Evolutionary conservation across 2,329 filamentous ascomycete species (phyloP).

Genomic region (Pseudocercospora macadamiae): DNA sequence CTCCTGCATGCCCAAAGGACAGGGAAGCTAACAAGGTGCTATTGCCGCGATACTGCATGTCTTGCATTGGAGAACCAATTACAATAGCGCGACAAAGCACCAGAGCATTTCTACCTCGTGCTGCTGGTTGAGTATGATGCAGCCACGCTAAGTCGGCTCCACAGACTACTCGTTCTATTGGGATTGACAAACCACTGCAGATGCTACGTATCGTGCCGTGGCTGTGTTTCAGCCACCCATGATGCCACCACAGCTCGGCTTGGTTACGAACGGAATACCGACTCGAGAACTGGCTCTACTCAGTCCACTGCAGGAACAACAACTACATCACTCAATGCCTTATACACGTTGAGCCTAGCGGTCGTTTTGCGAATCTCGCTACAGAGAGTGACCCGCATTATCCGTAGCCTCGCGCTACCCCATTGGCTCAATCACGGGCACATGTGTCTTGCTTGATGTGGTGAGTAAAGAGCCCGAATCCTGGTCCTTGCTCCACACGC

Average conservation of each 20-base stretch:
- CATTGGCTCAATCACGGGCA: background rate
- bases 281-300: background rate
- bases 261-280: background rate
- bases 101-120: background rate
- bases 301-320: background rate
- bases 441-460: background rate
- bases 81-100: background rate
- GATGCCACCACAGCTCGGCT: background rate
- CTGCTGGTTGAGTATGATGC: background rate
- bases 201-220: conserved; percentile 2
- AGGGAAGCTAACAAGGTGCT: background rate
- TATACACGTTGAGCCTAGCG: background rate
- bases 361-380: background rate
- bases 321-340: background rate
- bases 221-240: conserved; percentile 5
- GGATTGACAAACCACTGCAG: background rate
- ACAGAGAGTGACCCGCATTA: background rate
- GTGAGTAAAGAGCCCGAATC: background rate
- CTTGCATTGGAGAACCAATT: background rate
- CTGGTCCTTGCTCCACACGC: background rate
- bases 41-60: conserved; percentile 1
- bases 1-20: background rate
- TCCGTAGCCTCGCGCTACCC: background rate
- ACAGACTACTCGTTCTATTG: background rate
- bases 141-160: background rate